phyloP scores from a whole-genome alignment of 2,329 filamentous ascomycete species.

The Hyphodiscus sp. region DNA sequence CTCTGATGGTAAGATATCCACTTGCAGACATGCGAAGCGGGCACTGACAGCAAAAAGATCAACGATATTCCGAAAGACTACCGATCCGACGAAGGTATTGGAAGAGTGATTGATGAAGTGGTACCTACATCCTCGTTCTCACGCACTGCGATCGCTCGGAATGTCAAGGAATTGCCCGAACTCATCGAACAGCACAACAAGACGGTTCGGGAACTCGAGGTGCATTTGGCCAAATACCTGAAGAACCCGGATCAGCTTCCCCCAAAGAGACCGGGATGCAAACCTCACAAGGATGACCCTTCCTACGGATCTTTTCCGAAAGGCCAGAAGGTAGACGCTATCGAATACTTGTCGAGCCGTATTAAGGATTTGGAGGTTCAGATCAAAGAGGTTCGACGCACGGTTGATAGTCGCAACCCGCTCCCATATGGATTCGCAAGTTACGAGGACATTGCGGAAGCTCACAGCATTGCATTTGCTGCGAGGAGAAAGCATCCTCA shows the following conservation, averaged over 20 bases:
- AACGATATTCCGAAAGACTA: conserved; percentile 76
- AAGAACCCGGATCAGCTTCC: conserved; percentile 81
- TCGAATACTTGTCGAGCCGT: conserved; percentile 82
- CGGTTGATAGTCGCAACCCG: conserved; percentile 80
- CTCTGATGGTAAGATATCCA: conserved; percentile 49
- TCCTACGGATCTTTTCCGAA: conserved; percentile 56
- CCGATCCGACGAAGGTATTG: conserved; percentile 79
- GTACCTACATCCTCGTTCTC: conserved; percentile 74
- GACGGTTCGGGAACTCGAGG: conserved; percentile 75
- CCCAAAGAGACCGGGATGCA: conserved; percentile 67
- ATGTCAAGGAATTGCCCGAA: conserved; percentile 82
- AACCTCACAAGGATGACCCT: conserved; percentile 72
- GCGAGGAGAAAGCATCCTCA: conserved; percentile 74
- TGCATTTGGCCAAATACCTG: conserved; percentile 80
- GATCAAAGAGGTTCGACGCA: conserved; percentile 75
- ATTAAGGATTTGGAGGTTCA: conserved; percentile 77
- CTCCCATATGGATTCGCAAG: conserved; percentile 93
- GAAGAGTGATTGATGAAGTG: conserved; percentile 73
- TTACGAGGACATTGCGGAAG: conserved; percentile 80
- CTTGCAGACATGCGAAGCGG: not conserved
- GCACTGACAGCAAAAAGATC: conserved; percentile 43
- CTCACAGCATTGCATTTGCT: conserved; percentile 79
- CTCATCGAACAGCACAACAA: conserved; percentile 80
- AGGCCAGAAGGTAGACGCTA: conserved; percentile 80
- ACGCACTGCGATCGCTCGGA: conserved; percentile 76